These are phyloP conservation scores for Neonectria coccinea DNA, from an alignment of 2,329 filamentous ascomycete species.

Conservation along the genomic window DNA sequence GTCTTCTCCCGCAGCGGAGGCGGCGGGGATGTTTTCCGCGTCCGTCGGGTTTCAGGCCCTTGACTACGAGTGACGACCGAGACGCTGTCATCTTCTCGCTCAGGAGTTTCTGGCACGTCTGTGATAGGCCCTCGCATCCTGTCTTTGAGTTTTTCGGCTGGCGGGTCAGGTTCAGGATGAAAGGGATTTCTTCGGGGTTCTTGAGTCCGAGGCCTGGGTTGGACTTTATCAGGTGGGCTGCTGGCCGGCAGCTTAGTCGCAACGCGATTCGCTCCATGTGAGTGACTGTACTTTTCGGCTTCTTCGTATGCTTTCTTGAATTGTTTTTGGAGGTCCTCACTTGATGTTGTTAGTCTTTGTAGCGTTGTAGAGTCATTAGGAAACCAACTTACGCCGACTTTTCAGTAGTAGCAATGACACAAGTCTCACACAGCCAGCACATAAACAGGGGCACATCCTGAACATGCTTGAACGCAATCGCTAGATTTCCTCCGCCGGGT, in stretches of 20 bases:
- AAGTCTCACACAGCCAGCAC: constrained; percentile 29
- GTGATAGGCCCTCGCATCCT: constrained; percentile 33
- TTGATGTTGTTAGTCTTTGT: constrained; percentile 28
- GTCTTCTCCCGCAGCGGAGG: constrained; percentile 24
- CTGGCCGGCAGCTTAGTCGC: not conserved
- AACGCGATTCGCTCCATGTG: not conserved
- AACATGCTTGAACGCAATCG: constrained; percentile 36
- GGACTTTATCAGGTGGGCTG: not conserved
- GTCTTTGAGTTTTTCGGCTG: constrained; percentile 44
- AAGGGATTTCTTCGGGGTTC: constrained; percentile 26
- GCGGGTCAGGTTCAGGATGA: constrained; percentile 20
- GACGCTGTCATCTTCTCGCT: constrained; percentile 15
- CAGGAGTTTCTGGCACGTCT: not conserved
- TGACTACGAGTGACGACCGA: constrained; percentile 24
- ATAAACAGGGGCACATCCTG: constrained; percentile 30
- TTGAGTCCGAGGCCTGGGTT: not conserved
- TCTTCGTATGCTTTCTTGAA: constrained; percentile 18
- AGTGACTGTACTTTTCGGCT: constrained; percentile 11
- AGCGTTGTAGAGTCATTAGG: too few relatives aligned
- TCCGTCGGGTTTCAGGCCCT: constrained; percentile 42
- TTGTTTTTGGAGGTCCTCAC: constrained; percentile 25
- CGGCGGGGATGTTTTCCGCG: constrained; percentile 38
- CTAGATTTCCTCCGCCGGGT: constrained; percentile 23
- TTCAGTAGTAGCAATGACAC: not conserved
- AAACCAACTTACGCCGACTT: constrained; percentile 30